Evolutionary conservation across 2,329 filamentous ascomycete genomes (phyloP), one percentile per base, ranked within the genome.

Genomic region (Monilinia vaccinii-corymbosi): DNA sequence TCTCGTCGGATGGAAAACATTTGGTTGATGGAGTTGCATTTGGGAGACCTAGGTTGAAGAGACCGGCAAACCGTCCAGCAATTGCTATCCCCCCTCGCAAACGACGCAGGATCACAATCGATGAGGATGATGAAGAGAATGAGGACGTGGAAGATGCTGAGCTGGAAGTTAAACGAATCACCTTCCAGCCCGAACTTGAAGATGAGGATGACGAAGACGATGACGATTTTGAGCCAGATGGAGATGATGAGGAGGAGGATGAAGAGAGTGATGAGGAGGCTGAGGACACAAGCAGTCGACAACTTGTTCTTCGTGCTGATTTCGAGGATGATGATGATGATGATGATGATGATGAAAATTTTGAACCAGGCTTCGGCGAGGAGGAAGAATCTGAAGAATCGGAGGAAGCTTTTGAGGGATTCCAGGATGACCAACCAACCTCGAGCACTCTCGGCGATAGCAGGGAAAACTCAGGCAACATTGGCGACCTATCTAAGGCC

Each of bases 11-110:
- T 71, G 92, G 93, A 4, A 86, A 80, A 65, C 91, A 92, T 70
- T 78, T 97, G 7, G 80, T 94, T 13, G 93, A 97, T 71, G 92
- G 93, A 4, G 78, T 96, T 23, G 82, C 91, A 0, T 96, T 93
- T 71, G 92, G 93, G 3, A 82, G 87, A 62, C 85, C 87, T 1
- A 84, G 84, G 69, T 75, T 93, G 10, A 82, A 81, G 67, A 69
- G 75, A 1, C 78, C 81, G 0, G 77, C 78, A 9, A 79, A 79
- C 60, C 81, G 91, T 50, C 91, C 91, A 1, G 71, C 80, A 0
- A 76, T 95, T 44, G 75, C 79, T 14, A 89, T 95, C 18, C 88
- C 89, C 0, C 86, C 91, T 1, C 80, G 86, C 63, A 95, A 94
- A 71, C 81, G 82, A 67, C 80, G 79, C 40, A 78, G 84, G 66